Evolutionary conservation across 176 grass and related monocot species (phyloP).

Genomic region (bread wheat (Triticum aestivum)): IWGSC_CS_RefSeq_v2.1 NC_057808.1:444086041-444086540

Average conservation of each 20-base stretch:
- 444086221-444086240: not conserved
- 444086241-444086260: not conserved
- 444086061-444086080: not conserved
- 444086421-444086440: not conserved
- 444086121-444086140: not conserved
- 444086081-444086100: not conserved
- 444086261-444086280: not conserved
- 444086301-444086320: conserved; percentile 4
- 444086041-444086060: not conserved
- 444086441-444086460: not conserved
- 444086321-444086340: not conserved
- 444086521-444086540: too few species aligned
- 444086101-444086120: not conserved
- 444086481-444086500: too few species aligned
- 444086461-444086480: not conserved
- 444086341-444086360: conserved; percentile 7
- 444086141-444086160: conserved; percentile 36
- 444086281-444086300: not conserved
- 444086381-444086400: not conserved
- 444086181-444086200: not conserved
- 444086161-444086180: conserved; percentile 30
- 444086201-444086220: conserved; percentile 26
- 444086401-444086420: not conserved
- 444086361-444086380: conserved; percentile 14
- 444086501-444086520: too few species aligned